These are phyloP conservation scores for Penicillium sp. DNA, from an alignment of 2,329 filamentous ascomycete genomes.

Conservation along the genomic window DNA sequence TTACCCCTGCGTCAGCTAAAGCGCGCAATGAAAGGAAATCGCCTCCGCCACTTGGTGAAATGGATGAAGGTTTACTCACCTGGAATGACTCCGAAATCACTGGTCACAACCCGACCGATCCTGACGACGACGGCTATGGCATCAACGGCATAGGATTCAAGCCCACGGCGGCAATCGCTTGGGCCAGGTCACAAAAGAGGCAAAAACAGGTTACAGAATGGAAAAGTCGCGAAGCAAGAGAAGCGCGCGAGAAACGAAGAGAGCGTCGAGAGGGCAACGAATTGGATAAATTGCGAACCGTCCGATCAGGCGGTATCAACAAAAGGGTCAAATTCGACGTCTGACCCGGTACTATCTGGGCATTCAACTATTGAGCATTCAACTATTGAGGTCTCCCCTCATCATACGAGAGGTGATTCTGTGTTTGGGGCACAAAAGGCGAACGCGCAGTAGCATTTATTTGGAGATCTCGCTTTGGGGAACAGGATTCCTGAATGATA, in stretches of 20 bases:
- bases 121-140: slow-evolving; percentile 66
- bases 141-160: slow-evolving; percentile 69
- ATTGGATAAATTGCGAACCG: slow-evolving; percentile 31
- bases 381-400: neutral
- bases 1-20: slow-evolving; percentile 27
- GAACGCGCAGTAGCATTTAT: slow-evolving; percentile 14
- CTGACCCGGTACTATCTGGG: slow-evolving; percentile 13
- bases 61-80: slow-evolving; percentile 41
- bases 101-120: slow-evolving; percentile 60
- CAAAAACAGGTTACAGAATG: slow-evolving; percentile 65
- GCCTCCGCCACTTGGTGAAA: slow-evolving; percentile 35
- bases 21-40: slow-evolving; percentile 36
- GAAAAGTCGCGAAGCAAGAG: slow-evolving; percentile 62
- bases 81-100: slow-evolving; percentile 69
- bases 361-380: neutral
- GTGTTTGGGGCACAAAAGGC: slow-evolving; percentile 12
- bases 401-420: slow-evolving; percentile 5
- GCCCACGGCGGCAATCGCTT: slow-evolving; percentile 64
- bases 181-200: slow-evolving; percentile 60
- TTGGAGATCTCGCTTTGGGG: slow-evolving; percentile 19
- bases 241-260: slow-evolving; percentile 62
- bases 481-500: slow-evolving; percentile 16
- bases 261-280: slow-evolving; percentile 52
- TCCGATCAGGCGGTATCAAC: slow-evolving; percentile 37
- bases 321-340: slow-evolving; percentile 50